Conservation (phyloP, 2,329 filamentous ascomycete species). For the Claviceps sp. region DNA sequence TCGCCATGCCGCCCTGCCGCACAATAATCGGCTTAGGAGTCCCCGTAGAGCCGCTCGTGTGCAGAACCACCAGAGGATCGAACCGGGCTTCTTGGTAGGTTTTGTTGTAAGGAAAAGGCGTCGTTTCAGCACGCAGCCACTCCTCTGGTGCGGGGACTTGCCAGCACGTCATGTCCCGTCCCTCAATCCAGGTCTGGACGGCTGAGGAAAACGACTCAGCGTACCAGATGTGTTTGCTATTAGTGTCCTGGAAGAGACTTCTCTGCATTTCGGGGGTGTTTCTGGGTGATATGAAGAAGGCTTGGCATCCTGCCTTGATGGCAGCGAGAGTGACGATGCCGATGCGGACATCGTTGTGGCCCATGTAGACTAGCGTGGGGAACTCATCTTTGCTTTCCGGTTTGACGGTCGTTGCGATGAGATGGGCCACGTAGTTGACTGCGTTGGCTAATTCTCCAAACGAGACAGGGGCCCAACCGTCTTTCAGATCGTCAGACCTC, state of each 20-base stretch:
- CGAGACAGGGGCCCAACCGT: constrained; percentile 18
- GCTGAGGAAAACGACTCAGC: constrained; percentile 5
- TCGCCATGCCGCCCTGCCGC: constrained; percentile 23
- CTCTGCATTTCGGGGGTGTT: constrained; percentile 6
- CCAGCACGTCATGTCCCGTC: constrained; percentile 21
- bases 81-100: constrained; percentile 5
- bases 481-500: constrained; percentile 11
- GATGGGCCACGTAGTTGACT: constrained; percentile 18
- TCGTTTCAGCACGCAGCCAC: constrained; percentile 25
- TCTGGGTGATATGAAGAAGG: constrained; percentile 6
- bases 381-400: constrained; percentile 16
- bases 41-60: constrained; percentile 8
- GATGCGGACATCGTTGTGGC: constrained; percentile 11
- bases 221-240: constrained; percentile 26
- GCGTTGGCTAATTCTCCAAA: constrained; percentile 15
- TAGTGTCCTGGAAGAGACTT: constrained; percentile 28
- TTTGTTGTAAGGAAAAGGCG: constrained; percentile 5
- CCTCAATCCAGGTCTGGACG: constrained; percentile 7
- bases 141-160: constrained; percentile 18
- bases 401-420: constrained; percentile 17
- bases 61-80: constrained; percentile 6
- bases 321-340: constrained; percentile 7
- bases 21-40: constrained; percentile 22
- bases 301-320: constrained; percentile 7
- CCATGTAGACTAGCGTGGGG: constrained; percentile 22